phyloP scores from a whole-genome alignment of 2,329 filamentous ascomycete genomes.

The Fusarium tanahbumbuense region DNA sequence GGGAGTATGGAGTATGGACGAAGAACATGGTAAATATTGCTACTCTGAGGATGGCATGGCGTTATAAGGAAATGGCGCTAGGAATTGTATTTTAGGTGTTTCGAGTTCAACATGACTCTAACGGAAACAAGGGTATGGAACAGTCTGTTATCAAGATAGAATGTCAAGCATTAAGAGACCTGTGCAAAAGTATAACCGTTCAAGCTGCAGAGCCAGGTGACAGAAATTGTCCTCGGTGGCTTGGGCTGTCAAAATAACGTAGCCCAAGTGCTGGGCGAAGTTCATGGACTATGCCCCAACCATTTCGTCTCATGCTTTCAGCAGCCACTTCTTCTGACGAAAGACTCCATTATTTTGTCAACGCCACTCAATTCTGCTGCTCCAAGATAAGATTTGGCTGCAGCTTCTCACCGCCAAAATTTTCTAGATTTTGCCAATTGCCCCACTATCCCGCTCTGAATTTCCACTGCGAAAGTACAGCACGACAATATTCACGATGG shows the following conservation, averaged over 20 bases:
- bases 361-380: background rate
- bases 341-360: background rate
- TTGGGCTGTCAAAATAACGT: background rate
- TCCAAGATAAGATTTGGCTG: constrained; percentile 1
- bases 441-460: constrained; percentile 44
- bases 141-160: constrained; percentile 35
- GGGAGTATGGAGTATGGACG: background rate
- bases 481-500: constrained; percentile 64
- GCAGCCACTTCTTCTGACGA: background rate
- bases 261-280: fast-evolving
- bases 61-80: constrained; percentile 30
- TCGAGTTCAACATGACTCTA: constrained; percentile 22
- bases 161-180: background rate
- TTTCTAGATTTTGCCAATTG: constrained; percentile 48
- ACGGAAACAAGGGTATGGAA: constrained; percentile 24
- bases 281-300: fast-evolving
- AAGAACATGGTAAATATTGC: background rate
- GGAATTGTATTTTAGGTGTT: constrained; percentile 10
- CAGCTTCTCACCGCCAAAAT: constrained; percentile 49
- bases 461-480: constrained; percentile 14
- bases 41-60: constrained; percentile 5
- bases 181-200: background rate
- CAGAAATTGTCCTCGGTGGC: background rate
- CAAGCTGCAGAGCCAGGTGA: background rate
- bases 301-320: background rate